A percentile compares a stretch with the other conserved stretches of the same genome.
phyloP scores from a whole-genome alignment of 495 filamentous ascomycete genomes.

The Penicillium egyptiacum region DNA sequence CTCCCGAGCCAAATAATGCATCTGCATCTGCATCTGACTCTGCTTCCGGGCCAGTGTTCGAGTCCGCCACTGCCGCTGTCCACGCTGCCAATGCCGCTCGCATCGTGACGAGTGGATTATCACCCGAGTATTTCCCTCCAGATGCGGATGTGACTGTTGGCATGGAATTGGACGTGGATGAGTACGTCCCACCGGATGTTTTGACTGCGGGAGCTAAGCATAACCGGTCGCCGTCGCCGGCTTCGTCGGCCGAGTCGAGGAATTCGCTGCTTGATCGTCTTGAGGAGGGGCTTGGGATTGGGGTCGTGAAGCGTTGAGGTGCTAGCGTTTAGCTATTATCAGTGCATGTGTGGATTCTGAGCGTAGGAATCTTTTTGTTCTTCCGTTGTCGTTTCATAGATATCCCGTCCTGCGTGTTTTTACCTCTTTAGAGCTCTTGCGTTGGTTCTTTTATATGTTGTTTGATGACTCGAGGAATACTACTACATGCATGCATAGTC shows the following conservation, averaged over 20 bases:
- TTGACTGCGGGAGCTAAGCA: background rate
- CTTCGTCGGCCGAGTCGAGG: slow-evolving; percentile 22
- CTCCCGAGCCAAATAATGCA: background rate
- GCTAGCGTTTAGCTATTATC: background rate
- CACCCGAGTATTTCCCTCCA: background rate
- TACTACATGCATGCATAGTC: background rate
- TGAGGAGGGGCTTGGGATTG: slow-evolving; percentile 24
- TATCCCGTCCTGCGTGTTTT: background rate
- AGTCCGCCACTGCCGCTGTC: background rate
- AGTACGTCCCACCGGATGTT: background rate
- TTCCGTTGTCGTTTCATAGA: background rate
- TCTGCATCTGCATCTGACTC: background rate
- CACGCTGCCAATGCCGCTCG: background rate
- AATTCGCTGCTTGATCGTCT: slow-evolving; percentile 32
- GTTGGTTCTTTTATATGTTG: background rate
- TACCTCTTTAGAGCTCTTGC: background rate
- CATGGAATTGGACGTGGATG: background rate
- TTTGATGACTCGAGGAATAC: background rate
- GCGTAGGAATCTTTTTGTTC: background rate
- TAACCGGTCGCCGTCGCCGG: slow-evolving; percentile 20
- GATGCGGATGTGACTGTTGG: background rate
- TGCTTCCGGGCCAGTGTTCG: background rate
- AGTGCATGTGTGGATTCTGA: background rate
- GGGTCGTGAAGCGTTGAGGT: background rate
- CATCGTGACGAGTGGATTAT: background rate